Evolutionary conservation across 148 eudicot genomes (phyloP), one percentile per base, ranked within the genome.

Genomic region (Spergularia marina): DNA sequence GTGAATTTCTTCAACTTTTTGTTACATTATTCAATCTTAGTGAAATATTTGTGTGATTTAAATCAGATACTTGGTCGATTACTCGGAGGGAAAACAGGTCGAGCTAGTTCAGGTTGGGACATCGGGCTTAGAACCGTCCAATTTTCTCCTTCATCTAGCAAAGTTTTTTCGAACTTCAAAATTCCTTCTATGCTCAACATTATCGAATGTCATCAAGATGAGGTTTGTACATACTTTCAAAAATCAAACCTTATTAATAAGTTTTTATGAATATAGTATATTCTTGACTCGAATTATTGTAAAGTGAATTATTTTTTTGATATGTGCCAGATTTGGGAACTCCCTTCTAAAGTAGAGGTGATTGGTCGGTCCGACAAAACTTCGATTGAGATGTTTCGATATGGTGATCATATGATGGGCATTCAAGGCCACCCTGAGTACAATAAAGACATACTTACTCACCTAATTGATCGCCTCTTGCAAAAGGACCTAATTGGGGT

Each of bases 401-500:
- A 82, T 74, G 93, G 90, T 10, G 92, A 92, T 84, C 92, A 94
- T 82, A 83, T 92, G 17, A 89, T 94, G 96, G 97, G 97, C 36
- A 89, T 94, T 55, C 96, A 94, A 78, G 98, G 98, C 53, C 98
- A 94, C 72, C 98, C 97, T 0, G 98, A 94, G 85, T 94, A 91
- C 92, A 90, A 82, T 53, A 77, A 80, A n/a, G 98, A 90, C 78
- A 94, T 94, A 75, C 90, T 94, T 39, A 80, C 84, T 57, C 89
- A 94, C 79, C 82, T 94, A 12, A 82, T 94, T 12, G 90, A 86
- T 64, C 91, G 91, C 51, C 94, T 94, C 49, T 78, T 78, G 8
- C 89, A 80, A 30, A 71, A 73, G 20, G 68, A 86, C 15, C 63
- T 67, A 60, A 89, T 94, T 10, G 25, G n/a, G 97, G 93, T 89